Evolutionary conservation across 768 basidiomycete species (phyloP).

Genomic region (Calocybe cyanea): DNA sequence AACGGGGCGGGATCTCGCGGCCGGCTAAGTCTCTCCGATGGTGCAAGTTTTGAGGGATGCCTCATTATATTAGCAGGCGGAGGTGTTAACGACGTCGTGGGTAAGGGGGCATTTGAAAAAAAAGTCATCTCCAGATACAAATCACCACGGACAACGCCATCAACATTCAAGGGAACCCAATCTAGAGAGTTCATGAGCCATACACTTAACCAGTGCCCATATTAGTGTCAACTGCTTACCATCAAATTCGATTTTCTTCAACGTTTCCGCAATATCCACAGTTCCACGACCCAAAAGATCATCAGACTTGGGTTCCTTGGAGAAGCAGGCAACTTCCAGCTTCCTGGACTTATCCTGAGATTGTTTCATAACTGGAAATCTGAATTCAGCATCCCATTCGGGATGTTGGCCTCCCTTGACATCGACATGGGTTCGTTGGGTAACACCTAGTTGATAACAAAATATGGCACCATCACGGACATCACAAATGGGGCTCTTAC

Average conservation of each 20-base stretch:
- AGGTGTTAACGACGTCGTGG: slow-evolving; percentile 28
- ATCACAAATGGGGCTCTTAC: slow-evolving; percentile 20
- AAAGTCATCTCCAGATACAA: slow-evolving; percentile 93
- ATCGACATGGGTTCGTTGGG: slow-evolving; percentile 69
- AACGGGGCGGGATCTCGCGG: slow-evolving; percentile 25
- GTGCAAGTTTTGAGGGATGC: slow-evolving; percentile 50
- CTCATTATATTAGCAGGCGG: slow-evolving; percentile 31
- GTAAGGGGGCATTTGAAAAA: slow-evolving; percentile 67
- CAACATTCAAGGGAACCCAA: slow-evolving; percentile 31
- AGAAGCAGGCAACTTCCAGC: slow-evolving; percentile 74
- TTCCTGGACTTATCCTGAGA: slow-evolving; percentile 49
- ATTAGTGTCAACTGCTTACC: slow-evolving; percentile 44
- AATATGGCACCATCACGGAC: neutral
- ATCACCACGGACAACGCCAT: slow-evolving; percentile 71
- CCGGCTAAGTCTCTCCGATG: slow-evolving; percentile 49
- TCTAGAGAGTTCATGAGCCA: slow-evolving; percentile 16
- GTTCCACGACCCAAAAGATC: slow-evolving; percentile 75
- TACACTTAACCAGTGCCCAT: neutral
- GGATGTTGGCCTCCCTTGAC: slow-evolving; percentile 91
- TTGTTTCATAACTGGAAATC: slow-evolving; percentile 69
- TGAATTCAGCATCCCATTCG: slow-evolving; percentile 86
- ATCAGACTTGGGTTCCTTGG: slow-evolving; percentile 69
- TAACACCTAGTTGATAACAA: slow-evolving; percentile 36
- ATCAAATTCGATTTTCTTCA: slow-evolving; percentile 88
- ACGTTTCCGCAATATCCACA: slow-evolving; percentile 73